Evolutionary conservation across 2,329 filamentous ascomycete species (phyloP), one percentile per base, ranked within the genome.

Genomic region (Hypoxylon sp.): DNA sequence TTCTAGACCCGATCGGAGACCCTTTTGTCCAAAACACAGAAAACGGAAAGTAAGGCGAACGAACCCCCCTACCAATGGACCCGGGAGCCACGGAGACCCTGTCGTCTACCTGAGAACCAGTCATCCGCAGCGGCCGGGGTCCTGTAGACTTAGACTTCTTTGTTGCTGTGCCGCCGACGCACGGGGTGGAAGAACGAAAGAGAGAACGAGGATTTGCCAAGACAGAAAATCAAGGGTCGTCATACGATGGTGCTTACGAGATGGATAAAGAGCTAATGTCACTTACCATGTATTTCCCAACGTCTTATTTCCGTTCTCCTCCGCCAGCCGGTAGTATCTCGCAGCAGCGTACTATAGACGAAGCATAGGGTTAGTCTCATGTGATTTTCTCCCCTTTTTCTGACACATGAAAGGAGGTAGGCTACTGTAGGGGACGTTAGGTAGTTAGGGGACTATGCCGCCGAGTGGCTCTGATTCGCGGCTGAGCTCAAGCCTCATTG

Each of bases 211-310:
- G 43, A 30, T 25, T 51, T 49, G 65, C 65, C 69, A 67, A 68
- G 69, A 69, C 14, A 63, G 30, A 64, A 25, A 64, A 59, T 45
- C 41, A 52, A 63, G 51, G 28, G 32, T 45, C 51, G n/a, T 70
- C 65, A 41, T 70, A 68, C 65, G 68, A 71, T 52, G 25, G 38
- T 63, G 52, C 57, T 67, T 65, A 69, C 63, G 60, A 56, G 49
- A 71, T 25, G 43, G 63, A 23, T 34, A 65, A 58, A 53, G 43
- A 57, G 56, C 45, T 19, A 41, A 60, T 71, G 61, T 69, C 66
- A 87, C 92, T 80, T 90, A 98, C 95, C 96, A 99, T 75, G 93
- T 92, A 83, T 98, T 98, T 69, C 96, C 96, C 71, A 98, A 84
- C 60, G 90, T 94, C 84, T 97, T 98, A 81, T 90, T 92, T 55